A percentile compares a stretch with the other conserved stretches of the same genome.
Conservation (phyloP, 129 eudicot genomes). For the Erigeron canadensis region DNA sequence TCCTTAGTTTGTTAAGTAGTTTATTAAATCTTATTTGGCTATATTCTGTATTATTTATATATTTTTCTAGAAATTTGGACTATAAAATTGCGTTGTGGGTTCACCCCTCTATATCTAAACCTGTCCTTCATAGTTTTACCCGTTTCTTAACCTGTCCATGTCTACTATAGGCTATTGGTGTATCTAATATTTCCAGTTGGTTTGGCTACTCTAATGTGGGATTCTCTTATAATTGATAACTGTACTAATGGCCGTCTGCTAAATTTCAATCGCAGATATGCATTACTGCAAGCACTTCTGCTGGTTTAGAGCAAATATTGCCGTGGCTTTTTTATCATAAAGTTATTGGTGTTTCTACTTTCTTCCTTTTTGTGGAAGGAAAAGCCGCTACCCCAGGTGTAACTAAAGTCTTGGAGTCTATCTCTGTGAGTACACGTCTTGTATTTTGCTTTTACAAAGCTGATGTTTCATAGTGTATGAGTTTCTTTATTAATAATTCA, state of each 20-base stretch:
- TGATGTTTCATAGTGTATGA: constrained; percentile 5
- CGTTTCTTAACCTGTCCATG: not conserved
- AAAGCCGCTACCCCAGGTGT: constrained; percentile 60
- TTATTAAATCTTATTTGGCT: not conserved
- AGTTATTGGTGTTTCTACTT: constrained; percentile 54
- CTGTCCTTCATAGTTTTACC: not conserved
- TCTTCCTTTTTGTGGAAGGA: constrained; percentile 67
- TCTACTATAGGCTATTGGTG: not conserved
- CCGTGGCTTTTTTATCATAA: constrained; percentile 78
- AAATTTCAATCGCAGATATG: constrained; percentile 43
- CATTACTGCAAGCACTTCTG: constrained; percentile 67
- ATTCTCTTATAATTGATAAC: not conserved
- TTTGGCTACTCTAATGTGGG: constrained; percentile 1
- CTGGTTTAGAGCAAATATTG: constrained; percentile 68
- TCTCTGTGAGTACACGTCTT: constrained; percentile 47
- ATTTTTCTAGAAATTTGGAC: not conserved
- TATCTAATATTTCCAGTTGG: constrained; percentile 2
- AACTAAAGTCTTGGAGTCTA: constrained; percentile 55
- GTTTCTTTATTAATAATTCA: not conserved
- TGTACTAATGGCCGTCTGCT: not conserved
- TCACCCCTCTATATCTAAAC: not conserved
- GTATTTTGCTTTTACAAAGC: not conserved
- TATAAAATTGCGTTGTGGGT: not conserved
- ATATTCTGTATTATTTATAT: not conserved
- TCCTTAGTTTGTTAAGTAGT: not conserved